phyloP scores from a whole-genome alignment of 257 asterid genomes.

The Ilex asprella region DNA sequence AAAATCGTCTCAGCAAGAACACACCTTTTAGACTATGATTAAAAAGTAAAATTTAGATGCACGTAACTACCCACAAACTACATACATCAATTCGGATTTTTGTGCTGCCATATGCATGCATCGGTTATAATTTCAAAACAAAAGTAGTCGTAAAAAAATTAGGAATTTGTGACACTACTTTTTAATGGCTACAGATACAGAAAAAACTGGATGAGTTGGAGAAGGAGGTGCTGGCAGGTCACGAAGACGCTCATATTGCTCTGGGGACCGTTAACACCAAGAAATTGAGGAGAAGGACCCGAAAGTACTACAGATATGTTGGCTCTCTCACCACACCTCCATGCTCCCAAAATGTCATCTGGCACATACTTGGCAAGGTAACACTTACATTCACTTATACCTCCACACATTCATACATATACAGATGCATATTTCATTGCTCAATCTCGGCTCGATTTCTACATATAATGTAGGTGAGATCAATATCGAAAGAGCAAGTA shows the following conservation, averaged over 20 bases:
- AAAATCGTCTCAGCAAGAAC: too few species aligned
- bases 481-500: constrained; percentile 44
- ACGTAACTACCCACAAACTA: too few species aligned
- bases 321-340: constrained; percentile 87
- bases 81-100: too few species aligned
- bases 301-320: constrained; percentile 53
- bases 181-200: constrained; percentile 34
- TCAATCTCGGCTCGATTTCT: not conserved
- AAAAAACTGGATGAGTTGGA: constrained; percentile 34
- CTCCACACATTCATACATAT: not conserved
- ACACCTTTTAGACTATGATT: too few species aligned
- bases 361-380: constrained; percentile 65
- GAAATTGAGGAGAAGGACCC: constrained; percentile 36
- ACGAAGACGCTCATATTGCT: constrained; percentile 26
- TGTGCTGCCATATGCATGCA: too few species aligned
- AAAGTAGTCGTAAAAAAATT: too few species aligned
- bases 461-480: constrained; percentile 33
- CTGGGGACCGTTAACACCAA: constrained; percentile 42
- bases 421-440: not conserved
- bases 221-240: constrained; percentile 11
- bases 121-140: too few species aligned
- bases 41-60: too few species aligned
- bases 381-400: not conserved
- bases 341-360: constrained; percentile 54
- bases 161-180: not conserved